A percentile compares a stretch with the other conserved stretches of the same genome.
These are phyloP conservation scores for Citrus glauca DNA, from an alignment of 345 rosid genomes.

Conservation along the genomic window DNA sequence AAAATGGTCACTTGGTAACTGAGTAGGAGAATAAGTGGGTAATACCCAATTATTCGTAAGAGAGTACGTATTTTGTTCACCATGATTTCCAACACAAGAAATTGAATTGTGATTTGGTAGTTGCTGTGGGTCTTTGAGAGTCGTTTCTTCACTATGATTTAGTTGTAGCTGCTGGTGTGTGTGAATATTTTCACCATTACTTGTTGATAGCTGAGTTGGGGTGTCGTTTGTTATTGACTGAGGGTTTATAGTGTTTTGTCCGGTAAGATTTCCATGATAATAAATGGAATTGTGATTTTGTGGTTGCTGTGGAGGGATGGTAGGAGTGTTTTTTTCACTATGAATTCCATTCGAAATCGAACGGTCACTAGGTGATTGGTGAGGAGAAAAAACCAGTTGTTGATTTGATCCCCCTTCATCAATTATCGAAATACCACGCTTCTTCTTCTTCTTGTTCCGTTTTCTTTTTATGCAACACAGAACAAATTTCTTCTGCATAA, in stretches of 20 bases:
- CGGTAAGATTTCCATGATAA: too few relatives aligned
- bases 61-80: background rate
- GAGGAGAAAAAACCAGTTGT: background rate
- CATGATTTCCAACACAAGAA: background rate
- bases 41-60: too few relatives aligned
- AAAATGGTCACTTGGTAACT: too few relatives aligned
- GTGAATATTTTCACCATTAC: background rate
- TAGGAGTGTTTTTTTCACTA: background rate
- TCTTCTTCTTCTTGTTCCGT: background rate
- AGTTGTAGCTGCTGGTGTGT: background rate
- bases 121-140: background rate
- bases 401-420: background rate
- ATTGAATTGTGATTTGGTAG: background rate
- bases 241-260: background rate
- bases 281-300: too few relatives aligned
- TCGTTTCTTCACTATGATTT: too few relatives aligned
- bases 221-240: too few relatives aligned
- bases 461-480: background rate
- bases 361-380: background rate
- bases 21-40: too few relatives aligned
- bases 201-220: background rate
- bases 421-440: background rate
- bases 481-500: background rate
- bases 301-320: too few relatives aligned
- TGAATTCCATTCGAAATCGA: background rate